A percentile compares a stretch with the other conserved stretches of the same genome.
These are phyloP conservation scores for Tulasnella sp. DNA, from an alignment of 768 basidiomycete genomes.

Conservation along the genomic window DNA sequence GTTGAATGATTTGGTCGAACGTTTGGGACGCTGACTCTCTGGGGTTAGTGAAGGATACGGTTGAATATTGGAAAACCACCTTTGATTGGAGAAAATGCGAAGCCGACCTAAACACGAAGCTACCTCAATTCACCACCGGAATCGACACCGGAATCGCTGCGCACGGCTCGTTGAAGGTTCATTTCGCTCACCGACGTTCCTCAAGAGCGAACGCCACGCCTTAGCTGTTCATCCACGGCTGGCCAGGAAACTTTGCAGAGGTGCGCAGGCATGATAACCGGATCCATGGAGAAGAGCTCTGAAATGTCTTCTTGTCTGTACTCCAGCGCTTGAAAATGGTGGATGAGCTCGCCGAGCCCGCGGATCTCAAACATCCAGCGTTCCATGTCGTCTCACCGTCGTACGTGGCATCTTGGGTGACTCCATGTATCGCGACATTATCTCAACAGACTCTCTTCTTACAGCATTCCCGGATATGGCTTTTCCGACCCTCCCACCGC, in stretches of 20 bases:
- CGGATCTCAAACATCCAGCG: slow-evolving; percentile 11
- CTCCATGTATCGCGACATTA: background rate
- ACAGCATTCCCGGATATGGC: slow-evolving; percentile 12
- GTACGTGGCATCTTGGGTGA: background rate
- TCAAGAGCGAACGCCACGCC: background rate
- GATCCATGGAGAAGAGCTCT: too few relatives aligned
- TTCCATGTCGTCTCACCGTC: slow-evolving; percentile 8
- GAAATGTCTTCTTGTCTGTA: too few relatives aligned
- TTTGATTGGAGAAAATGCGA: slow-evolving; percentile 11
- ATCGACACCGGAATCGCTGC: slow-evolving; percentile 3
- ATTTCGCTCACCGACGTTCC: slow-evolving; percentile 9
- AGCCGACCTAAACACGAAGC: slow-evolving; percentile 7
- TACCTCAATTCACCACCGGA: slow-evolving; percentile 9
- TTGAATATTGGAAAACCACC: slow-evolving; percentile 9
- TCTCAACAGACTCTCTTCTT: background rate
- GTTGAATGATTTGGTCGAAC: background rate
- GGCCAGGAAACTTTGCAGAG: slow-evolving; percentile 14
- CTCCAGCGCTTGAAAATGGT: slow-evolving; percentile 9
- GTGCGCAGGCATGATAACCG: too few relatives aligned
- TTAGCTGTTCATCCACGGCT: too few relatives aligned
- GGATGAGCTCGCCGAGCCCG: slow-evolving; percentile 7
- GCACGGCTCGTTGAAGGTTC: background rate
- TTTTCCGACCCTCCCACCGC: slow-evolving; percentile 2
- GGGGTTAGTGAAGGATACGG: background rate
- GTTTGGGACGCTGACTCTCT: background rate